These are phyloP conservation scores for Lenzites betulinus DNA, from an alignment of 768 basidiomycete species.

Conservation along the genomic window DNA sequence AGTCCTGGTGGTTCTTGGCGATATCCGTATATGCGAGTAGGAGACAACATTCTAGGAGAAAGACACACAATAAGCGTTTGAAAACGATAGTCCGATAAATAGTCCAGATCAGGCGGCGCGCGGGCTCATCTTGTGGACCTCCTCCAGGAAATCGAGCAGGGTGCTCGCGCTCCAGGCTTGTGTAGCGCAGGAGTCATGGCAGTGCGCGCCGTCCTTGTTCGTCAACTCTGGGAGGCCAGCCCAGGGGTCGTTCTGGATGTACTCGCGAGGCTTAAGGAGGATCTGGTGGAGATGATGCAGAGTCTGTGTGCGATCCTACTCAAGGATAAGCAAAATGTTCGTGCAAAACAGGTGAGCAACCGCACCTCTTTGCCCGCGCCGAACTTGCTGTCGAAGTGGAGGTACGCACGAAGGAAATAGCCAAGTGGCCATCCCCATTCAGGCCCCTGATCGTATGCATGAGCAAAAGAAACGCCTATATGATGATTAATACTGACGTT, in stretches of 20 bases:
- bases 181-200: conserved; percentile 86
- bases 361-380: conserved; percentile 71
- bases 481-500: conserved; percentile 50
- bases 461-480: no score
- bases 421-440: conserved; percentile 97
- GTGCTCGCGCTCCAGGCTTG: conserved; percentile 98
- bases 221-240: conserved; percentile 92
- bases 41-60: not conserved
- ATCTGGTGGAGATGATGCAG: conserved; percentile 78
- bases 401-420: conserved; percentile 92
- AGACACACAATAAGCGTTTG: not conserved
- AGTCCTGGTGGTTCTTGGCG: not conserved
- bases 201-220: conserved; percentile 80
- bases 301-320: conserved; percentile 69
- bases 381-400: conserved; percentile 77
- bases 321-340: not conserved
- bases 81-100: not conserved
- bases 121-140: conserved; percentile 51
- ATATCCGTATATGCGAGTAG: not conserved
- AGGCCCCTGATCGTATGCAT: conserved; percentile 57
- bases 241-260: conserved; percentile 86
- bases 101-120: not conserved
- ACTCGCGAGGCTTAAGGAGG: conserved; percentile 66
- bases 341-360: conserved; percentile 2
- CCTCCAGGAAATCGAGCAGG: conserved; percentile 84